Base-by-base conservation (phyloP, 805 yeast species). In the Zygoascus ofunaensis region DNA sequence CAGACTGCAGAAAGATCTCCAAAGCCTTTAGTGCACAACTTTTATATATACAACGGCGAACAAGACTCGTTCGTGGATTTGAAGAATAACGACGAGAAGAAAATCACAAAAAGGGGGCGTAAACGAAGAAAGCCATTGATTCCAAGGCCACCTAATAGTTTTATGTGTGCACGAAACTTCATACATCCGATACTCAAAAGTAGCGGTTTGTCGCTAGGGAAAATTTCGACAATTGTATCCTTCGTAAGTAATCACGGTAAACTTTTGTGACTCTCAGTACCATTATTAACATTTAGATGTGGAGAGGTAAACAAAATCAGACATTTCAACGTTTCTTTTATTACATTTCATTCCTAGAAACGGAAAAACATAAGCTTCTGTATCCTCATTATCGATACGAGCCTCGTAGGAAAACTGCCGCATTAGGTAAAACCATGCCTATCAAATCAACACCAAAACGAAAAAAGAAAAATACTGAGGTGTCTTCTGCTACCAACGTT, bases 71-170 rank as follows among this genome's bases (percentile, higher is more conserved):
- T 21, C 19, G 24, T 18, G 8, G n/a, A 24, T n/a, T 10, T 4
- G 20, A n/a, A 5, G 12, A 22, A 22, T 15, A 38, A 7, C 15
- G 34, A 22, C 10, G 41, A 15, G 3, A 32, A 18, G 5, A 18
- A 35, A 34, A n/a, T 17, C 18, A 23, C 39, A n/a, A 41, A 35
- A 21, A 32, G 18, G 23, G 33, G 39, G 39, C 41, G 28, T 10
- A 3, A 21, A 14, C 14, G 19, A 19, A 15, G 19, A 4, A 34
- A 18, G 20, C 20, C 37, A 12, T 10, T 15, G 19, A 37, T 39
- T 18, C 41, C 41, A 5, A 23, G 45, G 26, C 41, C 45, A 5
- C 37, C 40, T 3, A 42, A 42, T 26, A 42, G 21, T 14, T 42
- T 42, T 28, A 14, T 42, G 4, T 34, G 33, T 24, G 45, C 45